A percentile compares a stretch with the other conserved stretches of the same genome.
These are phyloP conservation scores for Pleurotus sapidus DNA, from an alignment of 768 basidiomycete genomes.

Conservation along the genomic window DNA sequence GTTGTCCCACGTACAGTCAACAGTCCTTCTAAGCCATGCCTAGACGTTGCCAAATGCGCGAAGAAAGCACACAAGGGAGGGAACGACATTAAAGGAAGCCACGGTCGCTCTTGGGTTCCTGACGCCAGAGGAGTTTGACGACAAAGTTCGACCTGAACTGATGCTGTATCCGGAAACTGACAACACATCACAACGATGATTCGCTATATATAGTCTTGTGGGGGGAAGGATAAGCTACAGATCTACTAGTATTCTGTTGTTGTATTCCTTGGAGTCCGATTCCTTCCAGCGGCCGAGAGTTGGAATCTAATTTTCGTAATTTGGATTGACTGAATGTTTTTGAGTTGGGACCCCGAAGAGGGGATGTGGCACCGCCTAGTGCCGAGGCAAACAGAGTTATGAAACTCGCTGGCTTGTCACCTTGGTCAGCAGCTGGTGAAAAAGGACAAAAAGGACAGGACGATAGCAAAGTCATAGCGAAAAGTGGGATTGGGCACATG, in stretches of 20 bases:
- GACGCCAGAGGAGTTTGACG: slow-evolving; percentile 89
- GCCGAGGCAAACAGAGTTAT: slow-evolving; percentile 1
- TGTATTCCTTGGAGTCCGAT: too few relatives aligned
- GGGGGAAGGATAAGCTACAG: not conserved
- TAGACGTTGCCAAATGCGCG: slow-evolving; percentile 96
- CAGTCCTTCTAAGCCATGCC: slow-evolving; percentile 13
- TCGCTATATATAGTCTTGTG: not conserved
- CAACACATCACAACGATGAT: slow-evolving; percentile 7
- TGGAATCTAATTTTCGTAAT: too few relatives aligned
- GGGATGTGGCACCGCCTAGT: slow-evolving; percentile 6
- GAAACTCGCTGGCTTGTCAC: slow-evolving; percentile 8
- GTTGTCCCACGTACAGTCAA: slow-evolving; percentile 24
- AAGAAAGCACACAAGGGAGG: slow-evolving; percentile 99
- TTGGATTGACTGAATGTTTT: slow-evolving; percentile 3
- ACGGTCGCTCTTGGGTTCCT: slow-evolving; percentile 85
- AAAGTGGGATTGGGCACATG: slow-evolving; percentile 17
- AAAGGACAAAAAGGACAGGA: slow-evolving; percentile 9
- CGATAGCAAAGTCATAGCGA: slow-evolving; percentile 17
- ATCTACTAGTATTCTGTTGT: not conserved
- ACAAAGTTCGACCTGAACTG: slow-evolving; percentile 87
- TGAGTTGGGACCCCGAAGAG: slow-evolving; percentile 4
- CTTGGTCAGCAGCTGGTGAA: slow-evolving; percentile 10
- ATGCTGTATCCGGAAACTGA: slow-evolving; percentile 69
- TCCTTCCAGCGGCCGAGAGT: too few relatives aligned
- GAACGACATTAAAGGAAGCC: slow-evolving; percentile 93